Evolutionary conservation across 2,329 filamentous ascomycete species (phyloP), one percentile per base, ranked within the genome.

Genomic region (Fusarium piperis): DNA sequence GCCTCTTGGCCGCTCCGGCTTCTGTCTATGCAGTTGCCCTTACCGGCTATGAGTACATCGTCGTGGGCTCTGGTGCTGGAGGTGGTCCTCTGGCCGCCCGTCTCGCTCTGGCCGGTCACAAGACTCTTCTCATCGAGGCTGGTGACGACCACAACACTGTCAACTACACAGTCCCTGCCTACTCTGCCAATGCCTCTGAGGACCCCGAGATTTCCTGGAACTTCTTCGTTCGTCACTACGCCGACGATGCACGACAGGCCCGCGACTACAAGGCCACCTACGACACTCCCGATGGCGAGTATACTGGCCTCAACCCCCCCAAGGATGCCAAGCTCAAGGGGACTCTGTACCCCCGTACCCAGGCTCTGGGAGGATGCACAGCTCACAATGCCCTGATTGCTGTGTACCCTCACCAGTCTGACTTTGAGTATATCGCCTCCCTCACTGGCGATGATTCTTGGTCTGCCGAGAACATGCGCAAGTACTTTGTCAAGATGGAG

Each of bases 191-290:
- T 20, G 84, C 86, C 2, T 88, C 87, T 12, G 87, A 91, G 73
- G 86, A 90, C 66, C 82, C 83, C 26, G 83, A 84, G 18, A 83
- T 90, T 71, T 81, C 84, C 51, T 92, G 90, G 90, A 87, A 90
- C 77, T 91, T 88, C 79, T 92, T 87, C 70, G 87, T 90, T n/a
- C 84, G 85, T 51, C 89, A 91, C 77, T 91, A 90, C 74, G 81
- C 83, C 10, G 84, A 91, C 67, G 80, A 87, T 48, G 78, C 79
- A 23, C 83, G 86, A 38, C 86, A 89, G 69, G 82, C 85, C 23
- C 81, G 83, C 58, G 88, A 92, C 76, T 86, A 81, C 72, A 91
- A 92, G 82, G 87, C 88, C 52, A 86, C 86, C 2, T 91, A 89
- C 75, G 76, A 84, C 10, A 87, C 86, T 0, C 81, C 85, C 0